Evolutionary conservation across 148 eudicot genomes (phyloP), one percentile per base, ranked within the genome.

Genomic region (Amaranthus palmeri): DNA sequence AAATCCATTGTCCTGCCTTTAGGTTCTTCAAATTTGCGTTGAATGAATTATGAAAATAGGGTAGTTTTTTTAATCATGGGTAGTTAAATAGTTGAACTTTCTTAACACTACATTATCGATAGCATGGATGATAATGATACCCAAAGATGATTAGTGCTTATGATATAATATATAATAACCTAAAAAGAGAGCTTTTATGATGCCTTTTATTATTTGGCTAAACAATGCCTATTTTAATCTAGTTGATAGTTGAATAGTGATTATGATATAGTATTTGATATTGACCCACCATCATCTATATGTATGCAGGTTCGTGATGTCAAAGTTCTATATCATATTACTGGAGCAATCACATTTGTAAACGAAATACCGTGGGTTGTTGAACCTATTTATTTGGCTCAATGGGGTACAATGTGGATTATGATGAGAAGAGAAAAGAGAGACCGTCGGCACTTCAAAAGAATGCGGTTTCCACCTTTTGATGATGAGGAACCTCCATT

Each of bases 321-420:
- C 75, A 96, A 96, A 81, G 82, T 96, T 62, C 81, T 96, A 4
- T 96, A 96, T 84, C 99, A 96, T 82, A 92, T 92, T 42, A 96
- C 96, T 45, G 99, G 99, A 53, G 99, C 99, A 44, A 96, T 96
- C 69, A 96, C 99, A 40, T 96, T 96, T 74, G 99, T 96, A 5
- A 96, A 96, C 83, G 99, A 96, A 78, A 96, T 92, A 67, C 99
- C 97, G 3, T 96, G 99, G 99, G 99, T 96, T 67, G 99, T 86
- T 70, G 99, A 96, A 76, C 99, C 99, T 15, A 96, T 96, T 10
- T 96, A 96, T 81, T 79, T 96, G 67, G 99, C 97, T 61, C 99
- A 95, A 91, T 96, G 99, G 99, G 99, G 99, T 70, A 85, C 97
- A 7, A 96, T 96, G 99, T 96, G 99, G 99, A 96, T 96, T 67